Evolutionary conservation across 2,329 filamentous ascomycete species (phyloP).

Genomic region (Ophiosphaerella herpotricha): DNA sequence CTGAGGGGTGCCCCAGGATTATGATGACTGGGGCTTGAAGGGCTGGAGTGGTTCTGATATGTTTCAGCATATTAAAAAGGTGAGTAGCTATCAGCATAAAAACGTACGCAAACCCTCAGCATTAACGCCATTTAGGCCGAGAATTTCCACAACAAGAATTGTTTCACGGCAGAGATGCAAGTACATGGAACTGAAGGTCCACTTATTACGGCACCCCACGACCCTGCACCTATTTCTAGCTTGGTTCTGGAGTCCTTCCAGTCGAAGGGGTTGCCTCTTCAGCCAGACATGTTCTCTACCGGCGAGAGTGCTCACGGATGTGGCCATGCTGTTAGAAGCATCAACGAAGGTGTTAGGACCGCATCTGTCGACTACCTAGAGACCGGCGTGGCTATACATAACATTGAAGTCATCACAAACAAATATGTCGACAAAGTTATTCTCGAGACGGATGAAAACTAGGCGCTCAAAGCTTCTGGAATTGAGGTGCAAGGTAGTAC

Average conservation of each 20-base stretch:
- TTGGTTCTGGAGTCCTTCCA: constrained; percentile 13
- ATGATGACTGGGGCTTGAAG: constrained; percentile 59
- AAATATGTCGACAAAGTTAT: constrained; percentile 45
- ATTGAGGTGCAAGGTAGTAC: constrained; percentile 46
- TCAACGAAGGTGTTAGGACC: constrained; percentile 8
- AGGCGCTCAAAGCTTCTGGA: constrained; percentile 48
- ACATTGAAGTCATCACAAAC: constrained; percentile 8
- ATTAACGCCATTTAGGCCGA: constrained; percentile 46
- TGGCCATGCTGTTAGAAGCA: constrained; percentile 10
- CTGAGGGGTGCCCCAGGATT: constrained; percentile 51
- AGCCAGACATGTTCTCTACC: constrained; percentile 17
- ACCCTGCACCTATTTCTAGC: constrained; percentile 58
- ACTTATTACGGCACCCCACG: constrained; percentile 60
- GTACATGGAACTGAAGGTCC: constrained; percentile 53
- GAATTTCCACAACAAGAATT: constrained; percentile 60
- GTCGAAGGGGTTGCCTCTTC: constrained; percentile 11
- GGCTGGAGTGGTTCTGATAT: constrained; percentile 61
- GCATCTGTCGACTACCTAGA: constrained; percentile 32
- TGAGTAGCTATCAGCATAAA: constrained; percentile 2
- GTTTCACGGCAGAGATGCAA: constrained; percentile 55
- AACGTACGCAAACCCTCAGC: background rate
- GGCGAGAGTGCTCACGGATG: constrained; percentile 9
- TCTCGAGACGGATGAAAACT: constrained; percentile 47
- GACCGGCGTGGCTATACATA: background rate
- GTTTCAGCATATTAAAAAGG: constrained; percentile 60